These are phyloP conservation scores for Manihot esculenta DNA, from an alignment of 441 rosid species.

Conservation along the genomic window DNA sequence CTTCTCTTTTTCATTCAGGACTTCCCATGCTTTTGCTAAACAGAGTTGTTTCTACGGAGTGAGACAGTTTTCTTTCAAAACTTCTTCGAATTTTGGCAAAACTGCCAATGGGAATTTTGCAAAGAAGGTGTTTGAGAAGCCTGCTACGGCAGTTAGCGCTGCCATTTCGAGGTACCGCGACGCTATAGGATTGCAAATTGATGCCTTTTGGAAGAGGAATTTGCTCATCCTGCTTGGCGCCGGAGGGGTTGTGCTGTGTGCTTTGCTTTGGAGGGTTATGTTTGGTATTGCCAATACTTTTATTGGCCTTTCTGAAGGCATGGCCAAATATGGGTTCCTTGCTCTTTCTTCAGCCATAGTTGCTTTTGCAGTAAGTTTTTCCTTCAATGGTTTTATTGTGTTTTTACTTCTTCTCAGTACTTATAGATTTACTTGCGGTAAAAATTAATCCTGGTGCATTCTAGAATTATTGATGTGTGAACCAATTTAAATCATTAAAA, in stretches of 20 bases:
- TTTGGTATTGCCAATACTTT: conserved; percentile 81
- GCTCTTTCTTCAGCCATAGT: conserved; percentile 89
- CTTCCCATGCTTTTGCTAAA: neutral
- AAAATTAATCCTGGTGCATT: neutral
- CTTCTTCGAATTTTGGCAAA: conserved; percentile 32
- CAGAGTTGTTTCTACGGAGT: conserved; percentile 24
- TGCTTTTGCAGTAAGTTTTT: conserved; percentile 68
- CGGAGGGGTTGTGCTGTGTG: conserved; percentile 59
- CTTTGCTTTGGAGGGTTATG: conserved; percentile 84
- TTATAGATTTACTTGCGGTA: neutral
- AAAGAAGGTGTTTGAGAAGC: conserved; percentile 54
- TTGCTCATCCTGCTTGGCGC: conserved; percentile 60
- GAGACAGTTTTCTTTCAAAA: conserved; percentile 44
- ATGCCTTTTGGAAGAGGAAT: conserved; percentile 74
- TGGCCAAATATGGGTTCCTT: conserved; percentile 91
- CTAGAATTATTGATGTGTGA: neutral
- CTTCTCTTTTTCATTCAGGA: conserved; percentile 16
- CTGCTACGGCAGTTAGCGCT: conserved; percentile 47
- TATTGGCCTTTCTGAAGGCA: conserved; percentile 81
- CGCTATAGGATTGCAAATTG: conserved; percentile 75
- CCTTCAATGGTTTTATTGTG: neutral
- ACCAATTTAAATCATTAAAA: neutral
- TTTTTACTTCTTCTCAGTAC: neutral
- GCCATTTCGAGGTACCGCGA: conserved; percentile 55
- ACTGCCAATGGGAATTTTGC: conserved; percentile 43